phyloP scores from a whole-genome alignment of 768 basidiomycete species.

The Auricularia cornea region DNA sequence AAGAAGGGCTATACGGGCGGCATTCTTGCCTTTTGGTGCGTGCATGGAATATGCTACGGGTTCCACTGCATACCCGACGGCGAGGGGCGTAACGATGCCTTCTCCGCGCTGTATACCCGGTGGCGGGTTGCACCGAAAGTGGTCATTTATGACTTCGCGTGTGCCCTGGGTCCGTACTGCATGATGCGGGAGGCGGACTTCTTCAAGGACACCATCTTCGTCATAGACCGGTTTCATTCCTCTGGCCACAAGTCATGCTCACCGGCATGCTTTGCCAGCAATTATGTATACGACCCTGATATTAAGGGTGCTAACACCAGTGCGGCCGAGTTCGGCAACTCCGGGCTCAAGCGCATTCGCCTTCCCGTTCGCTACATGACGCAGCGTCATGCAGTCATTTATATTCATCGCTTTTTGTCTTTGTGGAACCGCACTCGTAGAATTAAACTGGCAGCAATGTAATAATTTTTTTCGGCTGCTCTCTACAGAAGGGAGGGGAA shows the following conservation, averaged over 20 bases:
- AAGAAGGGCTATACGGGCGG: not conserved
- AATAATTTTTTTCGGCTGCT: too few species aligned
- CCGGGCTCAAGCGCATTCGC: conserved; percentile 17
- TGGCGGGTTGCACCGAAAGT: conserved; percentile 22
- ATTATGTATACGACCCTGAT: conserved; percentile 20
- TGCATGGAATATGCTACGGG: not conserved
- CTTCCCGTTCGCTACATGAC: conserved; percentile 25
- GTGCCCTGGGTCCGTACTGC: too few species aligned
- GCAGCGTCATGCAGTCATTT: conserved; percentile 20
- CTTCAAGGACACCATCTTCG: too few species aligned
- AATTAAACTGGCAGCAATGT: too few species aligned
- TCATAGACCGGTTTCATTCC: conserved; percentile 27
- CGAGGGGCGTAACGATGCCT: conserved; percentile 32
- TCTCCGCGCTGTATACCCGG: conserved; percentile 29
- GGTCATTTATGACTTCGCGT: too few species aligned
- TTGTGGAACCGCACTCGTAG: not conserved
- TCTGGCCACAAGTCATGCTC: conserved; percentile 27
- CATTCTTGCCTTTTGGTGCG: not conserved
- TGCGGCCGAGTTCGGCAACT: conserved; percentile 27
- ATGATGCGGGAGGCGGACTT: too few species aligned
- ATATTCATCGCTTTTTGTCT: conserved; percentile 15
- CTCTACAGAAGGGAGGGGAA: too few species aligned
- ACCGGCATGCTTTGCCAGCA: conserved; percentile 20
- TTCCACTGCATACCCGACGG: conserved; percentile 20
- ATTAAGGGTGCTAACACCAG: conserved; percentile 18